Evolutionary conservation across 2,329 filamentous ascomycete species (phyloP), one percentile per base, ranked within the genome.

Genomic region (Alternaria hordeiaustralica): DNA sequence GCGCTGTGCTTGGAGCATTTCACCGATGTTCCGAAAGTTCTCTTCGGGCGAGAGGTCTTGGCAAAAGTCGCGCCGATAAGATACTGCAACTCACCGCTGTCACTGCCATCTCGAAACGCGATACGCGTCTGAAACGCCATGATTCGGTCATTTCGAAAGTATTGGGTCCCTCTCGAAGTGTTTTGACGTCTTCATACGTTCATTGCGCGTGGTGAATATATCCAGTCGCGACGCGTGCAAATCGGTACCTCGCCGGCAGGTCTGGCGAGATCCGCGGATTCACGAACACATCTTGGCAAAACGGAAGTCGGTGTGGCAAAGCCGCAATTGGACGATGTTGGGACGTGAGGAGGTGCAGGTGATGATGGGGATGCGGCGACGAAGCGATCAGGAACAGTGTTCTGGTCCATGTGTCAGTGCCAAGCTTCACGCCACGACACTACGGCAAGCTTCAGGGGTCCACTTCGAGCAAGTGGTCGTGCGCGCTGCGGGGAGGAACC

Each of bases 41-140:
- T 15, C 28, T 10, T 67, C 65, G 67, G 67, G 65, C 67, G 67
- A 70, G 63, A 70, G 66, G 30, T 11, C 63, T 65, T 70, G 67
- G 65, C 67, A n/a, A 6, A 13, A 25, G 8, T 47, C 18, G 50
- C 54, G 36, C 54, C 53, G 36, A 58, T 21, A 25, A 43, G 23
- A 41, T 23, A 60, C 30, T 43, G 36, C 56, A 44, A 45, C 60
- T 60, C 56, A 60, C 56, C 57, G 60, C 57, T 36, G 57, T 36
- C n/a, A 21, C 26, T 41, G 23, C 49, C 49, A 15, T 45, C 10
- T 55, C 21, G 25, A 15, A 33, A 25, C 18, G 18, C 18, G 36
- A 41, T 15, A 18, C 13, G 25, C 8, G 9, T 9, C 12, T 25
- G 10, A 30, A 49, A 43, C 3, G 20, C 5, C 9, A 10, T 53